Conservation (phyloP, 169 alveolate genomes). For the Plasmodium fragile region DNA sequence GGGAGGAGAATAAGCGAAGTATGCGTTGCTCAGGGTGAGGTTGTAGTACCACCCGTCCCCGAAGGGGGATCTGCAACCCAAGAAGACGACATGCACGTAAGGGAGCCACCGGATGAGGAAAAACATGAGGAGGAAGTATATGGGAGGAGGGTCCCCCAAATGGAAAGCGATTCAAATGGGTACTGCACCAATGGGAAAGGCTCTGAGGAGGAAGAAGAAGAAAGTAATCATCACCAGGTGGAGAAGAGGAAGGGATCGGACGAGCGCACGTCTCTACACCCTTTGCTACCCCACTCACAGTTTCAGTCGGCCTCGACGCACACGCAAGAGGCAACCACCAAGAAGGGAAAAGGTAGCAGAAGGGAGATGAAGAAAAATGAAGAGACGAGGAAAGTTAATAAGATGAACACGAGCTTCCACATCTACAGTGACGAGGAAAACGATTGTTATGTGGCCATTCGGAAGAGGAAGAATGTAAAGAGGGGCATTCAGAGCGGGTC, state of each 20-base stretch:
- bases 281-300: not conserved
- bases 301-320: not conserved
- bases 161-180: too few relatives aligned
- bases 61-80: not conserved
- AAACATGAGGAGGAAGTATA: not conserved
- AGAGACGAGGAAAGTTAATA: slow-evolving; percentile 44
- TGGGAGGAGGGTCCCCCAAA: not conserved
- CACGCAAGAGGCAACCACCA: not conserved
- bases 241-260: not conserved
- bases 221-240: not conserved
- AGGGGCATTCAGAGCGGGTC: not conserved
- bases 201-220: not conserved
- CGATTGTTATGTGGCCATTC: slow-evolving; percentile 41
- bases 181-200: not conserved
- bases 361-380: slow-evolving; percentile 54
- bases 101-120: not conserved
- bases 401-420: slow-evolving; percentile 64
- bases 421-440: slow-evolving; percentile 69
- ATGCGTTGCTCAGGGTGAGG: not conserved
- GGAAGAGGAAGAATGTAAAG: slow-evolving; percentile 13
- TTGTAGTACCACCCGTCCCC: not conserved
- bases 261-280: not conserved
- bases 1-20: not conserved
- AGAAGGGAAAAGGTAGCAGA: slow-evolving; percentile 18
- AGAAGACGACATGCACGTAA: not conserved